A percentile compares a stretch with the other conserved stretches of the same genome.
Evolutionary conservation across 805 yeast genomes (phyloP).

Genomic region (Pichia heedii): DNA sequence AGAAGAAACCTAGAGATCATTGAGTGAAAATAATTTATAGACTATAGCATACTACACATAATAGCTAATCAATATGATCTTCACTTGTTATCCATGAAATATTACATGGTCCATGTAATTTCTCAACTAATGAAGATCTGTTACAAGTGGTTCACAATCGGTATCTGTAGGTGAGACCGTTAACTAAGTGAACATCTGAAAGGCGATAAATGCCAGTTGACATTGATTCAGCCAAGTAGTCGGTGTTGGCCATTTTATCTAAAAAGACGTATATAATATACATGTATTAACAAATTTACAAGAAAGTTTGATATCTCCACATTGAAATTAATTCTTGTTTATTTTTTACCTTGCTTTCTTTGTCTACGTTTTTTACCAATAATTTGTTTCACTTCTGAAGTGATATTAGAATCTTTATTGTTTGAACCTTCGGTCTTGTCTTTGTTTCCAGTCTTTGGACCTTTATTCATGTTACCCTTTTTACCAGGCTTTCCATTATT

Average conservation of each 20-base stretch:
- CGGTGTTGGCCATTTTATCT: too few relatives aligned
- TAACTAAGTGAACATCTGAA: too few relatives aligned
- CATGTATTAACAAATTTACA: background rate
- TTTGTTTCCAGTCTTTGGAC: slow-evolving; percentile 3
- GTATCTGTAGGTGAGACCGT: too few relatives aligned
- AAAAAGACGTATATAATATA: too few relatives aligned
- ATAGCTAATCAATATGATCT: too few relatives aligned
- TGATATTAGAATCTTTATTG: slow-evolving; percentile 21
- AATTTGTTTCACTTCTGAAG: slow-evolving; percentile 50
- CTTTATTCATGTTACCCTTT: slow-evolving; percentile 14
- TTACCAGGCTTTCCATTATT: slow-evolving; percentile 8
- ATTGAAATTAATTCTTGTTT: too few relatives aligned
- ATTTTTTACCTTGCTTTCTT: slow-evolving; percentile 31
- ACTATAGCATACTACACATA: background rate
- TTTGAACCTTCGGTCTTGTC: background rate
- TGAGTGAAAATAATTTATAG: slow-evolving; percentile 2
- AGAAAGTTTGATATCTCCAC: background rate
- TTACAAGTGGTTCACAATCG: too few relatives aligned
- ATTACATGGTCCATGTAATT: too few relatives aligned
- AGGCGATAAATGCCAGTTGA: too few relatives aligned
- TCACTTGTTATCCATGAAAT: too few relatives aligned
- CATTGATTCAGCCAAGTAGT: too few relatives aligned
- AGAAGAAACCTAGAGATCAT: slow-evolving; percentile 65
- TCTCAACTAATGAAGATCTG: too few relatives aligned
- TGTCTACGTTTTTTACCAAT: slow-evolving; percentile 64